A percentile compares a stretch with the other conserved stretches of the same genome.
Conservation (phyloP, 176 grass and related monocot species). For the Thinopyrum elongatum region DNA sequence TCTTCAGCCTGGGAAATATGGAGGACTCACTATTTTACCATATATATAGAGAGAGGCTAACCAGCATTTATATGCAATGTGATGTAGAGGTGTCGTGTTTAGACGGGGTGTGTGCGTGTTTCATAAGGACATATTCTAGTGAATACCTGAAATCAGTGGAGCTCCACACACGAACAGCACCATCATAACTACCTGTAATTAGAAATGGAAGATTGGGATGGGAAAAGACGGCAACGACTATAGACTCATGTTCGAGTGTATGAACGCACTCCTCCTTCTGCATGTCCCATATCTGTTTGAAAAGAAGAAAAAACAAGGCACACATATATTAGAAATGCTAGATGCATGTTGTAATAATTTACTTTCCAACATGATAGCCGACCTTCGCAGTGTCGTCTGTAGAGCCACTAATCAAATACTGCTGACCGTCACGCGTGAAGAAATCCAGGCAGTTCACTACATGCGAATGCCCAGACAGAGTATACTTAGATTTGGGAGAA, state of each 20-base stretch:
- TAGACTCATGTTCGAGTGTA: not conserved
- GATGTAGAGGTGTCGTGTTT: too few species aligned
- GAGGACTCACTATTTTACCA: too few species aligned
- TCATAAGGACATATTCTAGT: too few species aligned
- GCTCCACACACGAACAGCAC: too few species aligned
- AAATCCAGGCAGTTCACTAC: fast-evolving
- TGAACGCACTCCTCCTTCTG: not conserved
- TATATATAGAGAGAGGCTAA: too few species aligned
- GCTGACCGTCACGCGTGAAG: not conserved
- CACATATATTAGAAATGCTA: not conserved
- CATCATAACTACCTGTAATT: too few species aligned
- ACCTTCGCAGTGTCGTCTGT: not conserved
- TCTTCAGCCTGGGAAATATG: too few species aligned
- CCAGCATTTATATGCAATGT: too few species aligned
- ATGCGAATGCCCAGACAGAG: not conserved
- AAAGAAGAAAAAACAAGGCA: not conserved
- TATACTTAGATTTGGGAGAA: not conserved
- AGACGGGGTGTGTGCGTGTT: too few species aligned
- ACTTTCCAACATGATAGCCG: not conserved
- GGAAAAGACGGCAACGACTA: too few species aligned
- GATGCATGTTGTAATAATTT: not conserved
- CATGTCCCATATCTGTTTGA: not conserved
- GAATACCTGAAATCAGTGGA: too few species aligned
- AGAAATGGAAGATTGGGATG: too few species aligned
- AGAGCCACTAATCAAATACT: not conserved